Percentiles rank a stretch among this genome's conserved stretches.
Evolutionary conservation across 805 yeast genomes (phyloP).

Genomic region (Saccharomycopsis sp.): DNA sequence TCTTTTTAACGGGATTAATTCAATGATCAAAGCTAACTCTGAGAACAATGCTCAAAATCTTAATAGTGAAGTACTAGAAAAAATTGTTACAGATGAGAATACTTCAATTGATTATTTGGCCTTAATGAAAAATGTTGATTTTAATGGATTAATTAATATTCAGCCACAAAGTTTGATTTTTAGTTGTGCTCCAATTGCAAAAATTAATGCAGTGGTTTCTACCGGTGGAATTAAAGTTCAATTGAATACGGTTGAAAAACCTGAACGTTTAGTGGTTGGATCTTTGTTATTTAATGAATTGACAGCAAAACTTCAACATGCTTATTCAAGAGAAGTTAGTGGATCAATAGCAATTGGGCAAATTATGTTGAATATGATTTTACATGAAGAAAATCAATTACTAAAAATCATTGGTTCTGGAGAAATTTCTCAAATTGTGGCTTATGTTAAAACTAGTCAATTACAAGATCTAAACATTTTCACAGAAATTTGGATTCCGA

Average conservation of each 20-base stretch:
- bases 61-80: not conserved
- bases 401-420: slow-evolving; percentile 38
- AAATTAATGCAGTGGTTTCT: slow-evolving; percentile 77
- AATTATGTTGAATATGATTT: slow-evolving; percentile 37
- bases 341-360: slow-evolving; percentile 49
- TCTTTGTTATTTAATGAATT: slow-evolving; percentile 43
- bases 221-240: slow-evolving; percentile 56
- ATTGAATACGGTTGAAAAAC: slow-evolving; percentile 39
- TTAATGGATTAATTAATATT: slow-evolving; percentile 52
- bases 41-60: not conserved
- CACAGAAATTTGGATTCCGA: slow-evolving; percentile 70
- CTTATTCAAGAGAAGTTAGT: slow-evolving; percentile 82
- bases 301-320: slow-evolving; percentile 72
- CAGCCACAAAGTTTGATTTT: slow-evolving; percentile 66
- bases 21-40: slow-evolving; percentile 31
- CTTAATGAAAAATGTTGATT: slow-evolving; percentile 44
- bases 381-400: slow-evolving; percentile 29
- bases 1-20: slow-evolving; percentile 38
- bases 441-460: slow-evolving; percentile 71
- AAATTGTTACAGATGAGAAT: slow-evolving; percentile 29
- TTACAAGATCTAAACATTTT: slow-evolving; percentile 79
- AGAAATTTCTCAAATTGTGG: slow-evolving; percentile 41
- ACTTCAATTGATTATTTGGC: slow-evolving; percentile 29
- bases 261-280: slow-evolving; percentile 31
- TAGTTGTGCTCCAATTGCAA: slow-evolving; percentile 91